phyloP scores from a whole-genome alignment of 2,329 filamentous ascomycete genomes.

The Colletotrichum sp. region DNA sequence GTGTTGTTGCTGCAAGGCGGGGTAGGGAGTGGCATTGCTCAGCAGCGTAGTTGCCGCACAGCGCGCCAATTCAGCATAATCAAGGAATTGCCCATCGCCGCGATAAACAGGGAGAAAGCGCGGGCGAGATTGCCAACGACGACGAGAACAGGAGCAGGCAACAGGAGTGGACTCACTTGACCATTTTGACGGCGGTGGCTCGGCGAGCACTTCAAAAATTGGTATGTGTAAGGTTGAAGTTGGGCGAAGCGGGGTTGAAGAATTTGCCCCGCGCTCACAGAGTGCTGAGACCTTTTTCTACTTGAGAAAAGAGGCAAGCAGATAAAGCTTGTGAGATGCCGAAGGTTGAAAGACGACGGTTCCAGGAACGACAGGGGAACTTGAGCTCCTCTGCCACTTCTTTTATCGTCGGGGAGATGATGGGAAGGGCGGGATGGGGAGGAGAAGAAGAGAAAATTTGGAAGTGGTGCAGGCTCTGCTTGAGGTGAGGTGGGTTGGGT shows the following conservation, averaged over 20 bases:
- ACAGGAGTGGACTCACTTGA: conserved; percentile 79
- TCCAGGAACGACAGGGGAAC: conserved; percentile 42
- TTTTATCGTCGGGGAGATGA: conserved; percentile 37
- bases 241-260: conserved; percentile 49
- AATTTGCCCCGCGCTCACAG: conserved; percentile 26
- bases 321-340: conserved; percentile 15
- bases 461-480: conserved; percentile 10
- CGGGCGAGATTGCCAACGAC: not conserved
- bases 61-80: not conserved
- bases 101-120: not conserved
- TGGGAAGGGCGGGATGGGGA: conserved; percentile 18
- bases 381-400: conserved; percentile 42
- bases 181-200: conserved; percentile 92
- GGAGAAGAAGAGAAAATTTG: conserved; percentile 11
- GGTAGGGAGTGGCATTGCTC: conserved; percentile 7
- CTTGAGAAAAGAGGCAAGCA: conserved; percentile 17
- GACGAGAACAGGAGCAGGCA: not conserved
- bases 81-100: not conserved
- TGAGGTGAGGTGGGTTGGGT: not conserved
- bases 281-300: conserved; percentile 20
- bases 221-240: conserved; percentile 35
- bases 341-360: conserved; percentile 34
- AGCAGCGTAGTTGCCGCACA: not conserved
- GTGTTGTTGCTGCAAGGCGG: not conserved
- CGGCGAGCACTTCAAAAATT: conserved; percentile 42